Evolutionary conservation across 164 flowering plant species (phyloP).

Genomic region (Vitis rotundifolia): DNA sequence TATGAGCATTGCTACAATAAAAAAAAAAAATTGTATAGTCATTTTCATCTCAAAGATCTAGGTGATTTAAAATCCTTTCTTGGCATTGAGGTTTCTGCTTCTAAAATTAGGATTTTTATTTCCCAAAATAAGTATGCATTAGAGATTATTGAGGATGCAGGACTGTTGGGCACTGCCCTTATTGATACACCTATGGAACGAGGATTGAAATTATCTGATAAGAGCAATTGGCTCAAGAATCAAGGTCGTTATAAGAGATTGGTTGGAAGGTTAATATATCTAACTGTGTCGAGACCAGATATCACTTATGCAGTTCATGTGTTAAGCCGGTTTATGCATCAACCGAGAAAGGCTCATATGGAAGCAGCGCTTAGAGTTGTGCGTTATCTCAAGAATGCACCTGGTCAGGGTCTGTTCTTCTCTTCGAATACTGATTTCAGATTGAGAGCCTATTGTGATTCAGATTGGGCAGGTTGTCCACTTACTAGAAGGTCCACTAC

Average conservation of each 20-base stretch:
- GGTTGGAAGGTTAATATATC: not conserved
- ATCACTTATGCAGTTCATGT: not conserved
- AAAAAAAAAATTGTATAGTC: constrained; percentile 1
- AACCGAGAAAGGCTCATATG: constrained; percentile 1
- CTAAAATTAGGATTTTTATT: not conserved
- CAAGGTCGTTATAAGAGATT: constrained; percentile 2
- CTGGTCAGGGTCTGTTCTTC: not conserved
- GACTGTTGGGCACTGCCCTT: not conserved
- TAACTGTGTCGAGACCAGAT: constrained; percentile 1
- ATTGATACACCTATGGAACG: not conserved
- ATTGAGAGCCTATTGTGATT: not conserved
- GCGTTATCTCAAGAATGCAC: not conserved
- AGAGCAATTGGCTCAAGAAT: constrained; percentile 4
- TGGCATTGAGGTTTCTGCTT: not conserved
- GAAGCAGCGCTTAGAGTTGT: not conserved
- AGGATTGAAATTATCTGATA: constrained; percentile 2
- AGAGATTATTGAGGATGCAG: constrained; percentile 1
- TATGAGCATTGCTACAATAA: too few species aligned
- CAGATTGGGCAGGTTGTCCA: not conserved
- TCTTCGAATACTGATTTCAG: not conserved
- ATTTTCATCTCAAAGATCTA: not conserved
- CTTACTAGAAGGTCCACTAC: not conserved
- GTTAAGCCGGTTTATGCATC: not conserved
- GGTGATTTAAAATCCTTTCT: not conserved
- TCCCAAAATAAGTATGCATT: not conserved